phyloP scores from a whole-genome alignment of 2,329 filamentous ascomycete genomes.

The Thielaviopsis cerberus region DNA sequence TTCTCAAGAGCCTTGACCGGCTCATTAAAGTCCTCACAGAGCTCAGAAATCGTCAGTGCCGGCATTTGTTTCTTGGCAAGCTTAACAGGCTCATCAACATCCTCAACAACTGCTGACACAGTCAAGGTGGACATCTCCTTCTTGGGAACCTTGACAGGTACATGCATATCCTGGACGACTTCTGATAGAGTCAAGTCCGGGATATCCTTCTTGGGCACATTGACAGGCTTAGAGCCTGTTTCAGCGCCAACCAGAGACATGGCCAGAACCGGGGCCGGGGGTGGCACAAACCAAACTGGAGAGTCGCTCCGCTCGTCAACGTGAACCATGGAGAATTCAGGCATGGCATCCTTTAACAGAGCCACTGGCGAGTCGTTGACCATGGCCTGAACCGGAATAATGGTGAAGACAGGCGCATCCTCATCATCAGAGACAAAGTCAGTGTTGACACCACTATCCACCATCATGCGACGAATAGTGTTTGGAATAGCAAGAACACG shows the following conservation, averaged over 20 bases:
- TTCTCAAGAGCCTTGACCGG: neutral
- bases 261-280: conserved; percentile 1
- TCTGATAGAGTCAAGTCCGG: neutral
- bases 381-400: conserved; percentile 3
- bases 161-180: neutral
- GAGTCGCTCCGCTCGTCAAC: conserved; percentile 2
- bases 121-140: neutral
- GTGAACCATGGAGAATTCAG: neutral
- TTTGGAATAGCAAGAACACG: conserved; percentile 5
- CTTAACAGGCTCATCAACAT: neutral
- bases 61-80: neutral
- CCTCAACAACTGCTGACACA: neutral
- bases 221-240: neutral
- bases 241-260: neutral
- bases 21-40: neutral
- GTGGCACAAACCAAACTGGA: neutral
- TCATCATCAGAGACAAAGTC: conserved; percentile 23
- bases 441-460: conserved; percentile 43
- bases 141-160: neutral
- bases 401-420: conserved; percentile 13
- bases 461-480: conserved; percentile 26
- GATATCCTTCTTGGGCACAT: neutral
- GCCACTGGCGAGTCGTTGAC: conserved; percentile 6
- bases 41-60: neutral
- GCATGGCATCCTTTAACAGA: neutral